Base-by-base conservation (phyloP, 2,329 filamentous ascomycete species). In the Dactylonectria estremocensis region DNA sequence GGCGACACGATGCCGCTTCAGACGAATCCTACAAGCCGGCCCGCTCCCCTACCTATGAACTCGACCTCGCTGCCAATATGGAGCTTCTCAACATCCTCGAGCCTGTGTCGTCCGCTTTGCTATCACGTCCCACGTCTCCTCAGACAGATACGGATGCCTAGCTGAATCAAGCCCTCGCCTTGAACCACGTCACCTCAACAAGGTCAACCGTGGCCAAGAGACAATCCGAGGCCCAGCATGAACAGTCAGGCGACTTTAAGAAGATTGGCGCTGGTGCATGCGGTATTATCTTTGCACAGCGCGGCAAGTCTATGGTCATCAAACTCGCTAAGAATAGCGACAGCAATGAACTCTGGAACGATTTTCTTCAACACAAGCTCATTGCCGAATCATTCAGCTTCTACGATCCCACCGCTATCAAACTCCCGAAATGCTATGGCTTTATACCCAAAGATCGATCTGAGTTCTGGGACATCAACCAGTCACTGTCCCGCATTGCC, bases 221-320 rank as follows among this genome's bases (percentile, higher is more conserved):
- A 40, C 16, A 53, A 11, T 18, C 28, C 16, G 33, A 45, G 2
- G 55, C 61, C 16, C 61, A 67, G 11, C 5, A 24, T 5, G 28
- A 59, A 35, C 18, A 54, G 13, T 18, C 31, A 8, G 9, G 50
- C 6, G 33, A 18, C 2, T 71, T 56, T 37, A 56, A 14, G 8
- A 72, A 72, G 40, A 74, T 77, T n/a, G 76, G 75, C 4, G 67
- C 67, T 0, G 76, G 75, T 0, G 69, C 69, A 5, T 75, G 76
- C 46, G 72, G 74, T 3, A 66, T 52, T 3, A 35, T 77, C 2
- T 72, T 75, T 24, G 61, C 35, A 8, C 52, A 46, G 1, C 40
- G 67, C 1, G 66, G 62, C 8, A 24, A 56, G 7, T 45, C 64
- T 5, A 1, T 63, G 0, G 72, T 55, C 0, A 22, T 69, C 33